These are phyloP conservation scores for Oxyria digyna DNA, from an alignment of 148 eudicot genomes.

Conservation along the genomic window DNA sequence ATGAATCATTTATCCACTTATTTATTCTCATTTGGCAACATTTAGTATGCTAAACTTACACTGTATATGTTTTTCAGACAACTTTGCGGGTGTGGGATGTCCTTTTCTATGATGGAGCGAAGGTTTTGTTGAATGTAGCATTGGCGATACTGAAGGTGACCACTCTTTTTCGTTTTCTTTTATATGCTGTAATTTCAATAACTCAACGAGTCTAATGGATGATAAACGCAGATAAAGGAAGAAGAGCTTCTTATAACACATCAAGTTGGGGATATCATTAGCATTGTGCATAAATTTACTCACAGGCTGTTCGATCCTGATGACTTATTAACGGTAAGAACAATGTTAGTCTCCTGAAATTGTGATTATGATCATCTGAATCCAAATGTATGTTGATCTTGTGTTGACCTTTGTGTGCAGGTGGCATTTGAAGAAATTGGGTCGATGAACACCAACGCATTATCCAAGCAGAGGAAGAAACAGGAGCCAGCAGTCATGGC, in stretches of 20 bases:
- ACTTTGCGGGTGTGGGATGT: constrained; percentile 96
- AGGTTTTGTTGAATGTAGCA: constrained; percentile 73
- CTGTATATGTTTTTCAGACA: constrained; percentile 33
- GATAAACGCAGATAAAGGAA: constrained; percentile 77
- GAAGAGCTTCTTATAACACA: constrained; percentile 60
- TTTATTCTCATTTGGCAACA: not conserved
- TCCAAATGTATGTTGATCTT: too few species aligned
- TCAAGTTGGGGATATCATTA: constrained; percentile 84
- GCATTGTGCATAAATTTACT: constrained; percentile 66
- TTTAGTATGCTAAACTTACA: not conserved
- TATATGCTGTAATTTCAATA: not conserved
- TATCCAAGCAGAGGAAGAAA: constrained; percentile 90
- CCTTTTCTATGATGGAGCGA: constrained; percentile 92
- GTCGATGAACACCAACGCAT: constrained; percentile 59
- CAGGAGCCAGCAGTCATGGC: constrained; percentile 96
- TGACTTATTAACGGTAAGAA: constrained; percentile 68
- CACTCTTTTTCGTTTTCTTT: not conserved
- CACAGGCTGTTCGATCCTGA: constrained; percentile 99
- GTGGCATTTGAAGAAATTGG: constrained; percentile 90
- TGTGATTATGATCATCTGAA: too few species aligned
- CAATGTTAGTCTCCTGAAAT: not conserved
- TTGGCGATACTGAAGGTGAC: constrained; percentile 86
- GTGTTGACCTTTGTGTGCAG: constrained; percentile 21
- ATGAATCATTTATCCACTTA: not conserved
- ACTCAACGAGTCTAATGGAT: not conserved